Conservation (phyloP, 768 basidiomycete genomes). For the Chalciporus sphaerocephalus region DNA sequence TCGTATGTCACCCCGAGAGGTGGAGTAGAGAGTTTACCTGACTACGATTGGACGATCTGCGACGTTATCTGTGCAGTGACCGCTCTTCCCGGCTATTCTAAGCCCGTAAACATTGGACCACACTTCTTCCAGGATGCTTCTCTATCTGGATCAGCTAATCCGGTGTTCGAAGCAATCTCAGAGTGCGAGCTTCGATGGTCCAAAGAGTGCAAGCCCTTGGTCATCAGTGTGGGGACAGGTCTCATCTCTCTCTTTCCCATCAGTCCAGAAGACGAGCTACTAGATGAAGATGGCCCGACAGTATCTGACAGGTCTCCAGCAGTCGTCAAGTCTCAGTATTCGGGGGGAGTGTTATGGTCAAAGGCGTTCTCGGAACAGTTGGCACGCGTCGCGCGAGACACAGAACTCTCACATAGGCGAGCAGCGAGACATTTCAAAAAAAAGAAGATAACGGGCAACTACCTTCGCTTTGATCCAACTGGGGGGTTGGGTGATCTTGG, state of each 20-base stretch:
- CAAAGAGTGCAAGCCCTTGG: neutral
- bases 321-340: too few relatives aligned
- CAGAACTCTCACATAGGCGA: too few relatives aligned
- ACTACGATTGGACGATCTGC: neutral
- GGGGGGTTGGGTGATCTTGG: conserved; percentile 1
- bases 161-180: neutral
- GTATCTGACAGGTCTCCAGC: too few relatives aligned
- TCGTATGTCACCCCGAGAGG: neutral
- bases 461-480: neutral
- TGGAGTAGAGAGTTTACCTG: neutral
- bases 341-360: too few relatives aligned
- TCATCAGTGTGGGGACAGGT: conserved; percentile 1
- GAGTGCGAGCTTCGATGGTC: neutral
- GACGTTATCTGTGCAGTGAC: too few relatives aligned
- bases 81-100: too few relatives aligned
- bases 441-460: neutral
- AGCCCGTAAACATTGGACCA: too few relatives aligned
- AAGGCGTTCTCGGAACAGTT: too few relatives aligned
- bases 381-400: too few relatives aligned
- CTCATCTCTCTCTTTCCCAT: neutral
- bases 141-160: neutral
- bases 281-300: neutral
- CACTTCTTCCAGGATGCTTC: neutral
- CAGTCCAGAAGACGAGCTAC: neutral
- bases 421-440: too few relatives aligned